A percentile compares a stretch with the other conserved stretches of the same genome.
Conservation (phyloP, 1,139 yeast species). For the Petasospora rhodanensis region DNA sequence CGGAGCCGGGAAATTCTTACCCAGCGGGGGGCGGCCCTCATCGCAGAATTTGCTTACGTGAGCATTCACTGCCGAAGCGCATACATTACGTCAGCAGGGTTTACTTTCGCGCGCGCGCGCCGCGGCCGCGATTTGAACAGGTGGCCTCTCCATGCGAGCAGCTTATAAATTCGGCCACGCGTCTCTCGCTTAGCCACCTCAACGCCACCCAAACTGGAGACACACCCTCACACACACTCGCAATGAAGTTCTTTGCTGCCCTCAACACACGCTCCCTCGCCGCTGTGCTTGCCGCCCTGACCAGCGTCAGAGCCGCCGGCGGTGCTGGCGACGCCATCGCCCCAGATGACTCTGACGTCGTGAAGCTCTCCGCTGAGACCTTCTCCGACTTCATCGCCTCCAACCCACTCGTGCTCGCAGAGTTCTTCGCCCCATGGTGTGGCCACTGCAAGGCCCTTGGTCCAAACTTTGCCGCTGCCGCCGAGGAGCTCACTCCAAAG, state of each 20-base stretch:
- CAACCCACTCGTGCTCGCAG: constrained; percentile 83
- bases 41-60: no score
- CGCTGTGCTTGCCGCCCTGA: constrained; percentile 25
- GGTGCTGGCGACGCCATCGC: constrained; percentile 58
- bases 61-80: no score
- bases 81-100: no score
- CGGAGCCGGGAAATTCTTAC: constrained; percentile 1
- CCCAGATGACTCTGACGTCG: constrained; percentile 83
- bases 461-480: constrained; percentile 87
- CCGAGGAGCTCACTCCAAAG: constrained; percentile 61
- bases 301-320: constrained; percentile 25
- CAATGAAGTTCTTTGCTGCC: constrained; percentile 24
- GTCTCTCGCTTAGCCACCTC: no score
- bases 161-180: no score
- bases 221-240: constrained; percentile 2
- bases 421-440: constrained; percentile 99
- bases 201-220: no score
- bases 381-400: constrained; percentile 63
- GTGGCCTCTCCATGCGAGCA: no score
- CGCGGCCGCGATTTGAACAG: no score
- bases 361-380: constrained; percentile 58
- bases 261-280: constrained; percentile 21
- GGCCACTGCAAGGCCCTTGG: constrained; percentile 96
- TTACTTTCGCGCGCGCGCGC: no score
- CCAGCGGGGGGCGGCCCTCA: no score